Percentiles rank a stretch among this genome's conserved stretches.
phyloP scores from a whole-genome alignment of 495 filamentous ascomycete species.

The Xeromyces bisporus region DNA sequence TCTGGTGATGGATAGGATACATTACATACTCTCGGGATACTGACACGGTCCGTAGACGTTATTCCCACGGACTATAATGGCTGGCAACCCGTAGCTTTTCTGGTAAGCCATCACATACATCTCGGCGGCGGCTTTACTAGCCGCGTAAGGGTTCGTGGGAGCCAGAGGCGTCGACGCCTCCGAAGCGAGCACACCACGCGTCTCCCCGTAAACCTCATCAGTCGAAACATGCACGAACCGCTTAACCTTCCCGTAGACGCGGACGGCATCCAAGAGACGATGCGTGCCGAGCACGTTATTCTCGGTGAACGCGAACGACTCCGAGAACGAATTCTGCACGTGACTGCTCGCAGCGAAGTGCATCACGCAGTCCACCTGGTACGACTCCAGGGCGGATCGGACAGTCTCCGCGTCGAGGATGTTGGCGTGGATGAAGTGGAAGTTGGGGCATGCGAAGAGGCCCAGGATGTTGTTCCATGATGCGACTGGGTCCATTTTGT shows the following conservation, averaged over 20 bases:
- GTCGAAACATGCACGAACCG: conserved; percentile 59
- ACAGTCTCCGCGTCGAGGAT: conserved; percentile 46
- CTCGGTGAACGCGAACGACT: conserved; percentile 51
- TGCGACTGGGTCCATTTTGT: conserved; percentile 60
- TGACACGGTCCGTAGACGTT: conserved; percentile 71
- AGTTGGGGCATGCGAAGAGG: conserved; percentile 45
- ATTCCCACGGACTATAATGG: conserved; percentile 56
- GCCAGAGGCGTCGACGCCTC: conserved; percentile 41
- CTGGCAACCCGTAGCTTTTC: conserved; percentile 53
- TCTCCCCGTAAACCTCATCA: conserved; percentile 66
- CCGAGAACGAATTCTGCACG: conserved; percentile 55
- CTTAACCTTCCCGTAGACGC: conserved; percentile 37
- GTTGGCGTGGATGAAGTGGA: conserved; percentile 58
- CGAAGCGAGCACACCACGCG: conserved; percentile 33
- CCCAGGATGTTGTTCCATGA: conserved; percentile 51
- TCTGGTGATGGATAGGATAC: not conserved
- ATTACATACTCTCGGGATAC: conserved; percentile 53
- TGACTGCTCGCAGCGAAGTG: conserved; percentile 65
- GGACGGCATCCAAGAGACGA: conserved; percentile 49
- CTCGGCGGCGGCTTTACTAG: conserved; percentile 62
- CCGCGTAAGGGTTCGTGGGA: conserved; percentile 64
- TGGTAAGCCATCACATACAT: conserved; percentile 64
- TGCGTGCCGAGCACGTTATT: conserved; percentile 63
- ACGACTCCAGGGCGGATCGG: conserved; percentile 36
- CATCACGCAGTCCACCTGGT: conserved; percentile 56